These are phyloP conservation scores for Wickerhamiella brachini DNA, from an alignment of 805 yeast genomes.

Conservation along the genomic window DNA sequence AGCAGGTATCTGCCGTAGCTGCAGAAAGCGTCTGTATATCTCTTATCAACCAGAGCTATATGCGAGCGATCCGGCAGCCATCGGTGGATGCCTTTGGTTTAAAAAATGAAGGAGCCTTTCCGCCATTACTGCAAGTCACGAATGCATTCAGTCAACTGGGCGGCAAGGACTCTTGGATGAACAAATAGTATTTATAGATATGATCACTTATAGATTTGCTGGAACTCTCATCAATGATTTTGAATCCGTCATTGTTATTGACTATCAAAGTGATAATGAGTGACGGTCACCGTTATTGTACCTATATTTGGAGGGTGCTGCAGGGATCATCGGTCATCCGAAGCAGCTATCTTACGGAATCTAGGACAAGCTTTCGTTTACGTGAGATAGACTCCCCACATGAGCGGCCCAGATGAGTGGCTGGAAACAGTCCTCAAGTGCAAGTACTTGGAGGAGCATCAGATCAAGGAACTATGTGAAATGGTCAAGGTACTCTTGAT, in stretches of 20 bases:
- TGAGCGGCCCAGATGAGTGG: constrained; percentile 85
- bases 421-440: constrained; percentile 86
- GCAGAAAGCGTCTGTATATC: constrained; percentile 17
- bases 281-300: too few species aligned
- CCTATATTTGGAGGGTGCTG: too few species aligned
- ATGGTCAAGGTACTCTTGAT: constrained; percentile 83
- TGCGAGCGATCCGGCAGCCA: not conserved
- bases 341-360: not conserved
- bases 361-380: not conserved
- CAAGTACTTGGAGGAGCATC: constrained; percentile 74
- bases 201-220: too few species aligned
- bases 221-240: too few species aligned
- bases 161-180: constrained; percentile 1
- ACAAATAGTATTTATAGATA: not conserved
- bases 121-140: not conserved
- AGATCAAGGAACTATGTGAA: constrained; percentile 94
- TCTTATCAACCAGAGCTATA: constrained; percentile 17
- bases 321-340: not conserved
- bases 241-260: too few species aligned
- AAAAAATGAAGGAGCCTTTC: constrained; percentile 2
- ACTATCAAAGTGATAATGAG: too few species aligned
- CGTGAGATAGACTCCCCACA: constrained; percentile 2
- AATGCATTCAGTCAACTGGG: not conserved
- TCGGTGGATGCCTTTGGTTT: not conserved
- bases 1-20: not conserved